Percentiles rank a stretch among this genome's conserved stretches.
Conservation (phyloP, 1,139 yeast species). For the Hyphopichia wangnamkhiaoensis region DNA sequence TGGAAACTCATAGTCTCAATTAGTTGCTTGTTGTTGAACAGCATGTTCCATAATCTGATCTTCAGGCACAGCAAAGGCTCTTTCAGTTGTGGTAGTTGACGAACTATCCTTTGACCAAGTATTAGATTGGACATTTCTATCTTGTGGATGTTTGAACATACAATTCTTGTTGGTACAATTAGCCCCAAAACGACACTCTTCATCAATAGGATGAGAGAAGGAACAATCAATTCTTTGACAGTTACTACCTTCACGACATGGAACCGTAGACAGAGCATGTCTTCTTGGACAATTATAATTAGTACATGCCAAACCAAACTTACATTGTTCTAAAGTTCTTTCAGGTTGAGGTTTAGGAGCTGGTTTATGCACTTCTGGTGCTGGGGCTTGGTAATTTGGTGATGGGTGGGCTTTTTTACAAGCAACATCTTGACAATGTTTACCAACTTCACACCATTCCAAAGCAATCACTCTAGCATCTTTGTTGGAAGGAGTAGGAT, state of each 20-base stretch:
- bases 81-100: slow-evolving; percentile 37
- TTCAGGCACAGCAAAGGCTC: slow-evolving; percentile 78
- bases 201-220: slow-evolving; percentile 77
- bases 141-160: slow-evolving; percentile 77
- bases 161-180: slow-evolving; percentile 72
- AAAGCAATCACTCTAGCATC: slow-evolving; percentile 66
- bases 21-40: slow-evolving; percentile 31
- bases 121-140: slow-evolving; percentile 47
- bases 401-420: slow-evolving; percentile 86
- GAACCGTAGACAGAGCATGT: slow-evolving; percentile 71
- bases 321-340: slow-evolving; percentile 74
- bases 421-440: slow-evolving; percentile 56
- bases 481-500: slow-evolving; percentile 84
- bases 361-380: slow-evolving; percentile 19
- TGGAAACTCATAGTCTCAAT: not conserved
- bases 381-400: slow-evolving; percentile 45
- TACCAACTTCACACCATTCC: slow-evolving; percentile 78
- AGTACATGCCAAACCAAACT: slow-evolving; percentile 73
- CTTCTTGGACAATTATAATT: slow-evolving; percentile 78
- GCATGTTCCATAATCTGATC: slow-evolving; percentile 75
- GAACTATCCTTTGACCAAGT: slow-evolving; percentile 45
- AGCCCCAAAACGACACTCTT: slow-evolving; percentile 76
- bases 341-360: slow-evolving; percentile 22
- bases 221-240: slow-evolving; percentile 81
- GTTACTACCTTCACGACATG: slow-evolving; percentile 78